Percentiles rank a stretch among this genome's conserved stretches.
phyloP scores from a whole-genome alignment of 208 protist genomes.

The Naegleria gruberi region DNA sequence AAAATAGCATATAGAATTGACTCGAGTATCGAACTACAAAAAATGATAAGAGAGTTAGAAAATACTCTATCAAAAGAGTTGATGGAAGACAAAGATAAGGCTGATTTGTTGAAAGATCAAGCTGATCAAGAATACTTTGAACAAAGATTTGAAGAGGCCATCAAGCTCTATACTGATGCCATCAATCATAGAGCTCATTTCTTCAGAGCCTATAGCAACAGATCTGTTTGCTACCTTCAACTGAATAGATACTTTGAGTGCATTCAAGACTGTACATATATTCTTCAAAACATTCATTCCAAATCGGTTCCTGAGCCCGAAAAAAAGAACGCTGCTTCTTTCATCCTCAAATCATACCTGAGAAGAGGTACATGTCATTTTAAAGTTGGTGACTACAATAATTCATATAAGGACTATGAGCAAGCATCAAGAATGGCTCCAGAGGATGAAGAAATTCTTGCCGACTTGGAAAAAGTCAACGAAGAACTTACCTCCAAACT shows the following conservation, averaged over 20 bases:
- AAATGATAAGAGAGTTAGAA: neutral
- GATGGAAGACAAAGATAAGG: neutral
- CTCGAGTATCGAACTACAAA: neutral
- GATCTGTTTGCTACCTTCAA: neutral
- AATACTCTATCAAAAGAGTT: neutral
- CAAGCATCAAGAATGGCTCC: neutral
- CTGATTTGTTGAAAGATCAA: neutral
- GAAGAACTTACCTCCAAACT: neutral
- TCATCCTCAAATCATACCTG: neutral
- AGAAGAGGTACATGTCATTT: neutral
- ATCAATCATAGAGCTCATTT: neutral
- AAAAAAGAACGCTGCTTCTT: neutral
- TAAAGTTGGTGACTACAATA: neutral
- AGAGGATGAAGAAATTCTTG: neutral
- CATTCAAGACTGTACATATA: neutral
- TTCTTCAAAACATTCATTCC: neutral
- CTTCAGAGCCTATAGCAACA: neutral
- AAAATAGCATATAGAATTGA: neutral
- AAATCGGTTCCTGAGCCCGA: neutral
- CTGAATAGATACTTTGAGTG: neutral
- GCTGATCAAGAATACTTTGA: neutral
- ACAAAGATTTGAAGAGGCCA: neutral
- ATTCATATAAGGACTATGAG: conserved; percentile 6
- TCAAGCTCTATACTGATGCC: neutral
- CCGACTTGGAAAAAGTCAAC: neutral